phyloP scores from a whole-genome alignment of 805 yeast genomes.

The Wickerhamiella nectarea region DNA sequence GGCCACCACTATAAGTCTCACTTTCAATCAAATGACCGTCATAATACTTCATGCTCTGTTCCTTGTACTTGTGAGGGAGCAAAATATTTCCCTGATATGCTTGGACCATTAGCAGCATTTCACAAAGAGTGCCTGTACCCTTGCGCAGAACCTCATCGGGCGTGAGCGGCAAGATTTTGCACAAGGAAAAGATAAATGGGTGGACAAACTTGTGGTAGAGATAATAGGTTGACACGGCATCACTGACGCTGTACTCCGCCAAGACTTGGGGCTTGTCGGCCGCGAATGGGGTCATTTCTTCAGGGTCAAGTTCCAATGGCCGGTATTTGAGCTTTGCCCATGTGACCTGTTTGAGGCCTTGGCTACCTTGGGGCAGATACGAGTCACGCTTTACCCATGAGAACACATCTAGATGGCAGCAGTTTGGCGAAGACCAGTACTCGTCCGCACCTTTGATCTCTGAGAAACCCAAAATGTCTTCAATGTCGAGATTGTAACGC shows the following conservation, averaged over 20 bases:
- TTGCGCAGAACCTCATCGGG: conserved; percentile 94
- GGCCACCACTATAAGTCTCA: conserved; percentile 98
- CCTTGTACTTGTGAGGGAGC: conserved; percentile 86
- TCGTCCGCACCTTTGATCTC: conserved; percentile 91
- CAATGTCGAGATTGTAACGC: conserved; percentile 76
- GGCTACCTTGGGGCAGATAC: conserved; percentile 95
- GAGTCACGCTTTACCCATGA: conserved; percentile 98
- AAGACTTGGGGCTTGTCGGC: conserved; percentile 80
- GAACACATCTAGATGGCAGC: conserved; percentile 94
- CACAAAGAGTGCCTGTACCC: conserved; percentile 98
- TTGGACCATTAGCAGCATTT: conserved; percentile 90
- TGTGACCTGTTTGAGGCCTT: conserved; percentile 95
- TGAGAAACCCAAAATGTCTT: conserved; percentile 86
- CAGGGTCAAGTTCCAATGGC: conserved; percentile 95
- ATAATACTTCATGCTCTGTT: conserved; percentile 87
- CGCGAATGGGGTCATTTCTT: conserved; percentile 96
- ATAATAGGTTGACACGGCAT: conserved; percentile 97
- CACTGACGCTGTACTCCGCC: conserved; percentile 96
- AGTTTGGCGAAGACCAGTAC: conserved; percentile 68
- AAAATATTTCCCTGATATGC: conserved; percentile 68
- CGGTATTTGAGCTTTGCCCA: conserved; percentile 90
- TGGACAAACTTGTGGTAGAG: conserved; percentile 92
- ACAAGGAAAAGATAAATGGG: conserved; percentile 88
- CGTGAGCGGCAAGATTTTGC: conserved; percentile 87
- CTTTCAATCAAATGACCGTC: conserved; percentile 88